A percentile compares a stretch with the other conserved stretches of the same genome.
Conservation (phyloP, 208 protist genomes). For the Tritrichomonas foetus region DNA sequence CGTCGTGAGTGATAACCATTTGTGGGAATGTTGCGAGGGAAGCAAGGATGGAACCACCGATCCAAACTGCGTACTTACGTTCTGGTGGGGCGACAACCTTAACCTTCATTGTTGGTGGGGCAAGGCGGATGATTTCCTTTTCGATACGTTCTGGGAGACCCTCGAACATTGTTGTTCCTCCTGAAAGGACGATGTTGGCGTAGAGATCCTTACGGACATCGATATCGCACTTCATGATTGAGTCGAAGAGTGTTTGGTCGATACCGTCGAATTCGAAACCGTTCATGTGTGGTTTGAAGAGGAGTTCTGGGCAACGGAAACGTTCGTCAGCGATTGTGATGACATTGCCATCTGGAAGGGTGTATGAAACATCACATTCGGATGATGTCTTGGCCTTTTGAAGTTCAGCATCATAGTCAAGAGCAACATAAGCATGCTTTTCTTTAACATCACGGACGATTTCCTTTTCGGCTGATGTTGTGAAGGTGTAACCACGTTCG, state of each 20-base stretch:
- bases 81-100: no score
- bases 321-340: constrained; percentile 57
- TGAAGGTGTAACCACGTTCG: constrained; percentile 64
- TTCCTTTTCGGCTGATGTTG: constrained; percentile 65
- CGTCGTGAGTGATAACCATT: no score
- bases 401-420: constrained; percentile 64
- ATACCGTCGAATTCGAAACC: constrained; percentile 41
- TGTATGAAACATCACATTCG: constrained; percentile 62
- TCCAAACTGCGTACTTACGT: no score
- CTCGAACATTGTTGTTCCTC: constrained; percentile 62
- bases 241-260: constrained; percentile 60
- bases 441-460: constrained; percentile 73
- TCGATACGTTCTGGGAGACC: no score
- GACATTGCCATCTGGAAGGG: constrained; percentile 66
- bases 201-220: constrained; percentile 63
- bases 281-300: constrained; percentile 62
- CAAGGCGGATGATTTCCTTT: no score
- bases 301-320: constrained; percentile 66
- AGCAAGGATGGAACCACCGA: no score
- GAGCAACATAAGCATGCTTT: constrained; percentile 66
- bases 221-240: constrained; percentile 68
- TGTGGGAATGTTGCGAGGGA: no score
- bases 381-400: no score
- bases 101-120: no score
- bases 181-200: constrained; percentile 60